Base-by-base conservation (phyloP, 305 asterid species). In the Fraxinus angustifolia region DNA sequence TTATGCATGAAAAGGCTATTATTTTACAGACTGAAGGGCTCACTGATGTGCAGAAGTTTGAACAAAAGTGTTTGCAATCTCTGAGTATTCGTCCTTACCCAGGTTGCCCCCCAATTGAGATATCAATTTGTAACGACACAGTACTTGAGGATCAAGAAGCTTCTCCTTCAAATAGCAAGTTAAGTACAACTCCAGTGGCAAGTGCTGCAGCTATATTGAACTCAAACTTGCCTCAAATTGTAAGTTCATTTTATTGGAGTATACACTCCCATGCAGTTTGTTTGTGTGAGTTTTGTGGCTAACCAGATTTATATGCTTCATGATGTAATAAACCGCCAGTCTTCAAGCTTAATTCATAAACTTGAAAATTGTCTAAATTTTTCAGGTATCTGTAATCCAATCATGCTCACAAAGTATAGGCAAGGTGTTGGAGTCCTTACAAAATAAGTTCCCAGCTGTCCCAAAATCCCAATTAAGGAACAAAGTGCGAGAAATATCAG, bases 401-500 rank as follows among this genome's bases (percentile, higher is more conserved):
- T 90, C 98, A 34, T 81, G 87, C 87, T 83, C 93, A 14, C 87
- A 87, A 21, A 82, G 94, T 82, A 90, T 94, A 67, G 88, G 85
- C 85, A 91, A 90, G 81, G 83, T 96, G 84, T 89, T 82, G 45
- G 90, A 92, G 84, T 79, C 83, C 14, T 91, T 94, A 82, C 93
- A 84, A 6, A 79, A 75, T 26, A 90, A 88, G 85, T 93, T 94
- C 82, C 98, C 98, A 2, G 82, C 86, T 74, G 67, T 89, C 21
- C 80, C 92, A 21, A 94, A 91, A 87, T 79, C 94, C 81, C 96
- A 90, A 65, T 79, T 96, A 77, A 86, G 92, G 85, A 92, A 83
- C 56, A 93, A 94, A 89, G 97, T 94, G 88, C 93, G 92, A 56
- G 97, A 93, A 88, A 87, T 94, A 78, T 85, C 98, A 2, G 93